phyloP scores from a whole-genome alignment of 805 yeast species.

The Candida hungchunana region DNA sequence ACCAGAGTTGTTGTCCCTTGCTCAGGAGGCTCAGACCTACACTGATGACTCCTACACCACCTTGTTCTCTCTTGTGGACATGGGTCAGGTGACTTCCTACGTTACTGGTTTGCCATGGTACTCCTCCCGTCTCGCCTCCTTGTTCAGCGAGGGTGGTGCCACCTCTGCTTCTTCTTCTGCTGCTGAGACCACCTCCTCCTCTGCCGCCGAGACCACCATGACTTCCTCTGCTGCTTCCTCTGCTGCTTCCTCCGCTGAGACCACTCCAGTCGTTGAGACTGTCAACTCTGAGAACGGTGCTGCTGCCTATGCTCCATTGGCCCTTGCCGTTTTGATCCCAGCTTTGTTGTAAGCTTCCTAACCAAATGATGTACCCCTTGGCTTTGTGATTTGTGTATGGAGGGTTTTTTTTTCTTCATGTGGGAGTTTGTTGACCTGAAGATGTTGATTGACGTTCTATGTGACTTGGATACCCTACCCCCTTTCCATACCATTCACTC shows the following conservation, averaged over 20 bases:
- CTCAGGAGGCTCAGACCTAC: constrained; percentile 28
- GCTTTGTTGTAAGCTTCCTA: constrained; percentile 14
- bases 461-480: too few relatives aligned
- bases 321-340: constrained; percentile 17
- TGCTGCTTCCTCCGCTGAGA: constrained; percentile 8
- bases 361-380: background rate
- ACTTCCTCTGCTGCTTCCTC: constrained; percentile 5
- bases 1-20: constrained; percentile 26
- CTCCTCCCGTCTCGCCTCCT: constrained; percentile 20
- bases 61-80: constrained; percentile 26
- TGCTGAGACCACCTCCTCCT: constrained; percentile 8
- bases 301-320: constrained; percentile 17
- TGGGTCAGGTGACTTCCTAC: constrained; percentile 22
- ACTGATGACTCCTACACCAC: constrained; percentile 33
- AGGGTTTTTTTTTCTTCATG: background rate
- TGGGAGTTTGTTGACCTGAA: too few relatives aligned
- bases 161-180: constrained; percentile 8
- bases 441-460: too few relatives aligned
- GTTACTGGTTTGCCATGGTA: constrained; percentile 33
- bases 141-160: constrained; percentile 15
- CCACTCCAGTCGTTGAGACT: constrained; percentile 4
- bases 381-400: background rate
- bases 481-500: too few relatives aligned
- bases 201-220: constrained; percentile 11
- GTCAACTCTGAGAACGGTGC: constrained; percentile 13